Percentiles rank a stretch among this genome's conserved stretches.
Evolutionary conservation across 176 grass and related monocot species (phyloP).

Genomic region (Alopecurus myosuroides): DNA sequence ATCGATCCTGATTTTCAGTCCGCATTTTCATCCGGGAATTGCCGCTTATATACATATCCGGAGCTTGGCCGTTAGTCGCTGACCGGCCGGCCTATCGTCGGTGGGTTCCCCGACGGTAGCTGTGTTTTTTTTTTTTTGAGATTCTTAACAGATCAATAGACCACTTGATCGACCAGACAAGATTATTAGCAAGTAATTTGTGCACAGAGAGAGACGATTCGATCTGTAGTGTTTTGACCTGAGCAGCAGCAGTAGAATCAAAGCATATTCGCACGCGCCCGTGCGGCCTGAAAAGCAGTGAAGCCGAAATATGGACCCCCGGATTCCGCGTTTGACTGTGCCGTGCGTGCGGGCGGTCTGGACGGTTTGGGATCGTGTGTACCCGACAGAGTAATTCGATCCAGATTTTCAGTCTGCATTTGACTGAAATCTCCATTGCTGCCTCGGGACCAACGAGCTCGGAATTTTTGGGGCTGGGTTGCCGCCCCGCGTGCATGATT

Average conservation of each 20-base stretch:
- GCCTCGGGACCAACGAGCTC: neutral
- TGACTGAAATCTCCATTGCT: neutral
- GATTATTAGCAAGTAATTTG: too few relatives aligned
- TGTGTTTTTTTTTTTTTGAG: too few relatives aligned
- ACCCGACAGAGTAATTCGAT: neutral
- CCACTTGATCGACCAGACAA: too few relatives aligned
- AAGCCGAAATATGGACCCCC: neutral
- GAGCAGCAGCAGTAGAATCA: neutral
- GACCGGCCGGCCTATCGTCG: neutral
- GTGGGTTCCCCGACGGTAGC: too few relatives aligned
- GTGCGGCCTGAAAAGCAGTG: conserved; percentile 14
- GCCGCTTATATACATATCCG: neutral
- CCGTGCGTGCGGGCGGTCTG: neutral
- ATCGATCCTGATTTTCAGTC: too few relatives aligned
- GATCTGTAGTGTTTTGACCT: neutral
- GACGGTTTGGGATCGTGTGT: neutral
- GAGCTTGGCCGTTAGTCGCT: neutral
- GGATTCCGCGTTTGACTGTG: conserved; percentile 4
- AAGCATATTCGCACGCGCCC: neutral
- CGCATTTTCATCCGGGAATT: neutral
- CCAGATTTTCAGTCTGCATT: too few relatives aligned
- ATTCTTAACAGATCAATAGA: too few relatives aligned
- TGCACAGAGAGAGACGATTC: too few relatives aligned
- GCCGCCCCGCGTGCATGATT: neutral
- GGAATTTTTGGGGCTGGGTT: neutral